Conservation (phyloP, 352 stramenopile genomes). For the Hyaloperonospora arabidopsidis region DNA sequence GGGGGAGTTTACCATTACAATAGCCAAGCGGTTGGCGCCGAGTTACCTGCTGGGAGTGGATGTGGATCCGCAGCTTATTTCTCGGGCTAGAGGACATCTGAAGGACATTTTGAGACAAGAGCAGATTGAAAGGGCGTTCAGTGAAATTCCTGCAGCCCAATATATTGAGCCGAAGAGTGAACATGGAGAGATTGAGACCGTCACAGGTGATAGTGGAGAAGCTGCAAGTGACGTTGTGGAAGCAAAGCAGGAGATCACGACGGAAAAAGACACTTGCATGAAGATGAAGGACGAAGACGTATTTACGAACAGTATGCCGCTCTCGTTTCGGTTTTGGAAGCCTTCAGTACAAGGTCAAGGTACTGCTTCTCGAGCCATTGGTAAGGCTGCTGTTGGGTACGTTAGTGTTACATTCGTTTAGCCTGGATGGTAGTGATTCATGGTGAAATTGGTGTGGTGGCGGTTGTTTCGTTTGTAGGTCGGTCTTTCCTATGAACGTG, state of each 20-base stretch:
- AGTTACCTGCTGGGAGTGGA: constrained; percentile 64
- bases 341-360: constrained; percentile 27
- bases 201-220: constrained; percentile 7
- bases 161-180: neutral
- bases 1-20: constrained; percentile 64
- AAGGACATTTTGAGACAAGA: constrained; percentile 58
- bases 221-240: neutral
- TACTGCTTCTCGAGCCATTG: constrained; percentile 34
- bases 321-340: constrained; percentile 70
- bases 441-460: neutral
- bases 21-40: constrained; percentile 48
- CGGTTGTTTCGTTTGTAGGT: constrained; percentile 16
- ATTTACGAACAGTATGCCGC: constrained; percentile 42
- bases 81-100: constrained; percentile 44
- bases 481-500: constrained; percentile 67
- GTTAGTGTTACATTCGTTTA: constrained; percentile 12
- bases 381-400: constrained; percentile 46
- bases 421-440: neutral
- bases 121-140: constrained; percentile 47
- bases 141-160: constrained; percentile 29
- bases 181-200: neutral
- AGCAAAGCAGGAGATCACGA: neutral
- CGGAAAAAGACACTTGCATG: neutral
- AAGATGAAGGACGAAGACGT: constrained; percentile 15
- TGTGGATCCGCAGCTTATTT: constrained; percentile 61